These are phyloP conservation scores for Phytophthora macrochlamydospora DNA, from an alignment of 352 stramenopile genomes.

Conservation along the genomic window DNA sequence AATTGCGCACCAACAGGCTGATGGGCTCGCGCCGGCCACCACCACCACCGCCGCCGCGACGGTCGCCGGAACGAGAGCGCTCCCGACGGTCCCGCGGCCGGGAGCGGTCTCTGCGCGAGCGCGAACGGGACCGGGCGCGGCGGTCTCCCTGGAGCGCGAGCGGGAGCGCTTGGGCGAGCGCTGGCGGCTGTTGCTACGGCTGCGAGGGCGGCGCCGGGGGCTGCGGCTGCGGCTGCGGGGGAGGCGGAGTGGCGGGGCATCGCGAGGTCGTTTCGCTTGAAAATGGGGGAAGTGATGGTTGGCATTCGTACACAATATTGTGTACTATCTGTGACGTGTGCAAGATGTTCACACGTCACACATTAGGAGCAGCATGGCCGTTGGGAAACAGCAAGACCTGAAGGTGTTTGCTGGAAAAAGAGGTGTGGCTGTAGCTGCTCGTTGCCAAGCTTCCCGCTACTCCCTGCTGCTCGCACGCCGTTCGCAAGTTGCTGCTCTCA, in stretches of 20 bases:
- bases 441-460: no score
- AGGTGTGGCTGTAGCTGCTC: no score
- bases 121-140: no score
- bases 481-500: no score
- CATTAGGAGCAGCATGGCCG: no score
- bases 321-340: not conserved
- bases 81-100: slow-evolving; percentile 37
- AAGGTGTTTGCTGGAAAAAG: no score
- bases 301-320: not conserved
- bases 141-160: slow-evolving; percentile 31
- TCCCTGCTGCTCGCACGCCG: no score
- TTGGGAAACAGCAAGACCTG: no score
- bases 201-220: slow-evolving; percentile 37
- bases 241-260: slow-evolving; percentile 63
- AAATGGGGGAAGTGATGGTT: not conserved
- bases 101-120: slow-evolving; percentile 12
- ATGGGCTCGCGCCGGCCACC: slow-evolving; percentile 33
- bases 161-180: slow-evolving; percentile 40
- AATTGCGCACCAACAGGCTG: slow-evolving; percentile 61
- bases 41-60: slow-evolving; percentile 13
- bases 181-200: slow-evolving; percentile 44
- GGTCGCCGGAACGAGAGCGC: slow-evolving; percentile 38
- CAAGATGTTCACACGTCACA: no score
- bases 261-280: not conserved
- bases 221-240: slow-evolving; percentile 45